These are phyloP conservation scores for Tricholoma terreum DNA, from an alignment of 768 basidiomycete genomes.

Conservation along the genomic window DNA sequence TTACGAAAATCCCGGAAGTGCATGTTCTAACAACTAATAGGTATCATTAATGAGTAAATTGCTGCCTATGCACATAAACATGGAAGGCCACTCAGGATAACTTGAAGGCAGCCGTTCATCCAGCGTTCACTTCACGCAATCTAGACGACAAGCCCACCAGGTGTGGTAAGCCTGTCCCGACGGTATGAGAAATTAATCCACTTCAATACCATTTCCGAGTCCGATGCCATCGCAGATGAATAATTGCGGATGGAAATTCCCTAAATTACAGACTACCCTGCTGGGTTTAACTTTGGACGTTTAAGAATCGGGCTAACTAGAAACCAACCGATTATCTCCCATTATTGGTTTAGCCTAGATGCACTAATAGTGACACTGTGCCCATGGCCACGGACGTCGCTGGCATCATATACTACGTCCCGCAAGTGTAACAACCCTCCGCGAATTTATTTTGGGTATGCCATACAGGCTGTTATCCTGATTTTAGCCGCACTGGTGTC, in stretches of 20 bases:
- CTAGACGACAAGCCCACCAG: background rate
- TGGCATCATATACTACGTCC: background rate
- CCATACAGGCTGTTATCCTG: too few species aligned
- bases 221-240: background rate
- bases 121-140: background rate
- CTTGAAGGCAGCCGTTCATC: background rate
- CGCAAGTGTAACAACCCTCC: background rate
- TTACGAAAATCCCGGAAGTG: too few species aligned
- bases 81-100: background rate
- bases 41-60: background rate
- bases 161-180: background rate
- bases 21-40: background rate
- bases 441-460: too few species aligned
- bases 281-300: background rate
- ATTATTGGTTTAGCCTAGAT: background rate
- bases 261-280: background rate
- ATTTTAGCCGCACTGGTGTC: too few species aligned
- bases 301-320: background rate
- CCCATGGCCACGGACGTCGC: background rate
- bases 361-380: too few species aligned
- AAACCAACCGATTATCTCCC: background rate
- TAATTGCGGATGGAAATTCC: background rate
- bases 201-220: background rate
- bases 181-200: background rate
- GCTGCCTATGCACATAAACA: background rate